Percentiles rank a stretch among this genome's conserved stretches.
These are phyloP conservation scores for Isabelozyma gotoi DNA, from an alignment of 805 yeast species.

Conservation along the genomic window DNA sequence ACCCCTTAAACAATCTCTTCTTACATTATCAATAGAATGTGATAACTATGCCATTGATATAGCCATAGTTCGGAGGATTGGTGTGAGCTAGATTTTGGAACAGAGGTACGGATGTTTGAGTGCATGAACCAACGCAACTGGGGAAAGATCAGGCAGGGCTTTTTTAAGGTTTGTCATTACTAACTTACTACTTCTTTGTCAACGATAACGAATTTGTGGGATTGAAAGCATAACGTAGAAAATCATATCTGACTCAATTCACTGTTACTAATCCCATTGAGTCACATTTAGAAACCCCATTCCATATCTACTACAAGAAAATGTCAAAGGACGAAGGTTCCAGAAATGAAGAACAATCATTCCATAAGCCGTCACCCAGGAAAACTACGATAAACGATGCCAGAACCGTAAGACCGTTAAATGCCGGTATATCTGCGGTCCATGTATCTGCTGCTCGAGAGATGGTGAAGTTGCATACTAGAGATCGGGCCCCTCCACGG, in stretches of 20 bases:
- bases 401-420: not conserved
- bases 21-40: too few relatives aligned
- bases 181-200: not conserved
- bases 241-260: too few relatives aligned
- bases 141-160: not conserved
- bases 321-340: not conserved
- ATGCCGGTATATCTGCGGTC: slow-evolving; percentile 50
- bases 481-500: slow-evolving; percentile 31
- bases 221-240: too few relatives aligned
- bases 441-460: slow-evolving; percentile 64
- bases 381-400: not conserved
- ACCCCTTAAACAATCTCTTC: too few relatives aligned
- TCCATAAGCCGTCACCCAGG: slow-evolving; percentile 1
- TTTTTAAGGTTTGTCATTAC: not conserved
- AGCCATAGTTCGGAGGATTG: too few relatives aligned
- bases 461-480: slow-evolving; percentile 52
- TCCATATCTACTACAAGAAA: not conserved
- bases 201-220: not conserved
- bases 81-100: too few relatives aligned
- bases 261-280: too few relatives aligned
- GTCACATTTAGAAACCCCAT: not conserved
- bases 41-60: too few relatives aligned
- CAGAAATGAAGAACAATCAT: not conserved
- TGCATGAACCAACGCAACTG: not conserved
- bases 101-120: too few relatives aligned